phyloP scores from a whole-genome alignment of 768 basidiomycete species.

The Hygrocybe punicea region DNA sequence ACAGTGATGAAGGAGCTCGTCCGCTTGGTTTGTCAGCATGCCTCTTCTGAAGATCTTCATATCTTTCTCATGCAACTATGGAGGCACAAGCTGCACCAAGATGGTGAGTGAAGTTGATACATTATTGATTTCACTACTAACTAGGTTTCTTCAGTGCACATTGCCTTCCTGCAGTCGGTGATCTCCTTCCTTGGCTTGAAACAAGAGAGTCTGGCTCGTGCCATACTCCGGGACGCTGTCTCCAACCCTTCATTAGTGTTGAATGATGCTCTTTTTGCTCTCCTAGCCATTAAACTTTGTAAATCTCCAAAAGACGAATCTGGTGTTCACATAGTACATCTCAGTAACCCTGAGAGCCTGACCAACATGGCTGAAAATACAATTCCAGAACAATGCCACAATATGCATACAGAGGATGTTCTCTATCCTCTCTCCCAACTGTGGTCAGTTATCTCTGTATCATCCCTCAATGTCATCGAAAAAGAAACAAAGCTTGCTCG shows the following conservation, averaged over 20 bases:
- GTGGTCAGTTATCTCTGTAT: constrained; percentile 4
- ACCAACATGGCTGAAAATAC: constrained; percentile 13
- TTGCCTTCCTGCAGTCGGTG: constrained; percentile 17
- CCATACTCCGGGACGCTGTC: constrained; percentile 5
- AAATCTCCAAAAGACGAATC: background rate
- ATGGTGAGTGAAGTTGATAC: constrained; percentile 14
- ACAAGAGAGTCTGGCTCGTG: constrained; percentile 15
- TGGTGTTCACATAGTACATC: constrained; percentile 8
- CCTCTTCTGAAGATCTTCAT: constrained; percentile 13
- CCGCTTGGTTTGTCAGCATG: constrained; percentile 13
- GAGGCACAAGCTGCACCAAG: constrained; percentile 17
- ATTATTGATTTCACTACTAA: background rate
- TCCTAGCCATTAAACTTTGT: constrained; percentile 12
- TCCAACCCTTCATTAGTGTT: constrained; percentile 7
- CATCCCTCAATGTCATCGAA: constrained; percentile 12
- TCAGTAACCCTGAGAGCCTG: constrained; percentile 13
- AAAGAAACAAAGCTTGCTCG: constrained; percentile 12
- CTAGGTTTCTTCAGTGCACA: constrained; percentile 14
- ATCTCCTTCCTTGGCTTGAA: constrained; percentile 12
- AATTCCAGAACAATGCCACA: constrained; percentile 13
- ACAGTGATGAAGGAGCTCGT: constrained; percentile 19
- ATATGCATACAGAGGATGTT: constrained; percentile 14
- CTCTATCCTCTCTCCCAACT: constrained; percentile 15
- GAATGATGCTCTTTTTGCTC: constrained; percentile 13
- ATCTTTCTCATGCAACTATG: constrained; percentile 13